Evolutionary conservation across 345 rosid genomes (phyloP).

Genomic region (Durio zibethinus): DNA sequence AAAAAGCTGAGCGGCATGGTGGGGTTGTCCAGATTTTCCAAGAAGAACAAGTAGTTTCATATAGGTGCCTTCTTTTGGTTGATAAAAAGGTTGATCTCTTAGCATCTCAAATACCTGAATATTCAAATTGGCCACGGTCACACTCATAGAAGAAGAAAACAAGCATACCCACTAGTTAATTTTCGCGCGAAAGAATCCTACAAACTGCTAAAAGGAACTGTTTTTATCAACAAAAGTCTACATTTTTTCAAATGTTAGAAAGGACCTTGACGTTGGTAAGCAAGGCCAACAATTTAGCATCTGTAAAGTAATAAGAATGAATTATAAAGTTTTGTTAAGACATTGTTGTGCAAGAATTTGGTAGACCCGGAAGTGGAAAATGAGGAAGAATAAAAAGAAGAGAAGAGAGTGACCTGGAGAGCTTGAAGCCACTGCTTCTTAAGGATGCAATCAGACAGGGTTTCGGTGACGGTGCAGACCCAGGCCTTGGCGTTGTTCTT

Average conservation of each 20-base stretch:
- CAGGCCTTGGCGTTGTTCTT: slow-evolving; percentile 67
- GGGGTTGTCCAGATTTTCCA: slow-evolving; percentile 68
- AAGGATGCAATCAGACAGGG: slow-evolving; percentile 63
- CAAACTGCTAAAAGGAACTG: neutral
- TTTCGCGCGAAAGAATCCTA: neutral
- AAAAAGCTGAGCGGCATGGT: slow-evolving; percentile 62
- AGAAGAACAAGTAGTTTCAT: slow-evolving; percentile 74
- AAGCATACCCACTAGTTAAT: slow-evolving; percentile 3
- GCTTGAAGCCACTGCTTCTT: slow-evolving; percentile 82
- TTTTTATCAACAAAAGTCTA: neutral
- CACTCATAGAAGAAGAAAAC: neutral
- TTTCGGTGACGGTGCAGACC: slow-evolving; percentile 77
- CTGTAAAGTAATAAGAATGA: neutral
- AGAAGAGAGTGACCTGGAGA: slow-evolving; percentile 47
- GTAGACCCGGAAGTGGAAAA: neutral
- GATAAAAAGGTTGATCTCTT: slow-evolving; percentile 63
- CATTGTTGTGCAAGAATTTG: neutral
- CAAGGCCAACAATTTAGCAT: neutral
- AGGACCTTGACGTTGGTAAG: neutral
- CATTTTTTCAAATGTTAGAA: neutral
- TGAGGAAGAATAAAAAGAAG: neutral
- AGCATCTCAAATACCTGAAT: slow-evolving; percentile 73
- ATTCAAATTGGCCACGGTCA: slow-evolving; percentile 1
- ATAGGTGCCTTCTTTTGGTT: slow-evolving; percentile 78
- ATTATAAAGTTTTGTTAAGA: neutral